These are phyloP conservation scores for Cutaneotrichosporon sp. DNA, from an alignment of 1,284 basidiomycete genomes.

Conservation along the genomic window DNA sequence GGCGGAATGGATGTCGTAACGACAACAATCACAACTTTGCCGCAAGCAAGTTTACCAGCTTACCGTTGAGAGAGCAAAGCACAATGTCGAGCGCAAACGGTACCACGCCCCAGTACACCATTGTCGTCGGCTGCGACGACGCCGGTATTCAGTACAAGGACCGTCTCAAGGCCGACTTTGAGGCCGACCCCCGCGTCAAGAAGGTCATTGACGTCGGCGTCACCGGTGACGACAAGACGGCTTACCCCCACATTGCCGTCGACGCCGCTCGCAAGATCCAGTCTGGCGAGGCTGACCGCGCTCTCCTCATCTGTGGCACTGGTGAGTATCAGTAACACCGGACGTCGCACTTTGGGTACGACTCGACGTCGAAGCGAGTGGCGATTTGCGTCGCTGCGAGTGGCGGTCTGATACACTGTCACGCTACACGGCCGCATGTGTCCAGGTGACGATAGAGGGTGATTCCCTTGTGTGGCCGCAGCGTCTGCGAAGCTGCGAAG, in stretches of 20 bases:
- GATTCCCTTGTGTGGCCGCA: too few species aligned
- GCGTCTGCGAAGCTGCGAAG: too few species aligned
- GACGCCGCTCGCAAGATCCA: slow-evolving; percentile 48
- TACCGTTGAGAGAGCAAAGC: not conserved
- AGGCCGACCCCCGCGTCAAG: slow-evolving; percentile 37
- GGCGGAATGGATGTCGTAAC: too few species aligned
- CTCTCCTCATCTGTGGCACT: slow-evolving; percentile 50
- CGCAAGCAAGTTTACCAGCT: too few species aligned
- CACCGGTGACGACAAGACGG: slow-evolving; percentile 37
- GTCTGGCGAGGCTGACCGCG: slow-evolving; percentile 49
- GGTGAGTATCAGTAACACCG: too few species aligned
- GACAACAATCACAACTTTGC: too few species aligned
- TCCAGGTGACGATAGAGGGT: too few species aligned
- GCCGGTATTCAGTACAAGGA: slow-evolving; percentile 41
- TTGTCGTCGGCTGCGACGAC: slow-evolving; percentile 41
- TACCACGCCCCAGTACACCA: slow-evolving; percentile 26
- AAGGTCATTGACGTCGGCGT: slow-evolving; percentile 41
- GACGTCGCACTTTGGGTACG: too few species aligned
- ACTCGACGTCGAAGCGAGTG: too few species aligned
- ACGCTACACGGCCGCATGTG: too few species aligned
- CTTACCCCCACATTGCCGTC: slow-evolving; percentile 50
- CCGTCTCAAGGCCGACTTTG: slow-evolving; percentile 32
- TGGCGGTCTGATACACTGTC: too few species aligned
- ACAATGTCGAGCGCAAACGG: not conserved
- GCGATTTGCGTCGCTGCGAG: too few species aligned